These are phyloP conservation scores for Chlorella sp. DNA, from an alignment of 139 green algal species.

Conservation along the genomic window DNA sequence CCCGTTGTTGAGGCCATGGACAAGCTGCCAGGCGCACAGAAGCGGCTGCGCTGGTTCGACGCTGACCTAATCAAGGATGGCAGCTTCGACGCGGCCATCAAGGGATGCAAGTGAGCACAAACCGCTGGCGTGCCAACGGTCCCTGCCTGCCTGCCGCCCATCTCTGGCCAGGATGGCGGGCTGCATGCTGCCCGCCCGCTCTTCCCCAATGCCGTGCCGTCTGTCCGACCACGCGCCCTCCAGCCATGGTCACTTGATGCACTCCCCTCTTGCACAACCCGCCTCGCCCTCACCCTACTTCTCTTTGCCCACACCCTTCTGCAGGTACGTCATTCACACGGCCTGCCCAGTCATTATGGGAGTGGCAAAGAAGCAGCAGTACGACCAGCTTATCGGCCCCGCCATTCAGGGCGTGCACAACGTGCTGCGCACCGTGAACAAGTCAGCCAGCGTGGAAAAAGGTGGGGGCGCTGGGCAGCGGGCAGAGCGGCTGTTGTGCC, in stretches of 20 bases:
- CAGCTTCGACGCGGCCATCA: slow-evolving; percentile 59
- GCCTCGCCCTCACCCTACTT: background rate
- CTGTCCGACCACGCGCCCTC: background rate
- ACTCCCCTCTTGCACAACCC: background rate
- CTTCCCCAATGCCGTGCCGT: background rate
- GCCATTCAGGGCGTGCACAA: slow-evolving; percentile 65
- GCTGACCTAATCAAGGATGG: slow-evolving; percentile 49
- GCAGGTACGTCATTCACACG: slow-evolving; percentile 68
- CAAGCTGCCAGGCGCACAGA: slow-evolving; percentile 49
- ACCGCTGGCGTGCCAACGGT: no score
- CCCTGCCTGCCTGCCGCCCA: background rate
- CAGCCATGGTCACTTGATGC: background rate
- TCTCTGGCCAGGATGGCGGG: no score
- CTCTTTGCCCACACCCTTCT: background rate
- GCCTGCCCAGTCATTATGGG: slow-evolving; percentile 52
- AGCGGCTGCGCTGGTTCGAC: slow-evolving; percentile 43
- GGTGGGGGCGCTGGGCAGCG: no score
- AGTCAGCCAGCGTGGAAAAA: slow-evolving; percentile 48
- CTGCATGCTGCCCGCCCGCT: no score
- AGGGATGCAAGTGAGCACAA: slow-evolving; percentile 37
- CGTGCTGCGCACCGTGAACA: slow-evolving; percentile 62
- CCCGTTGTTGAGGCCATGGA: slow-evolving; percentile 28
- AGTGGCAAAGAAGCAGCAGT: slow-evolving; percentile 4
- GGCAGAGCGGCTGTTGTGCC: no score
- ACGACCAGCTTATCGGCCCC: slow-evolving; percentile 50